Evolutionary conservation across 1,284 basidiomycete species (phyloP), one percentile per base, ranked within the genome.

Genomic region (Ustilago hordei): DNA sequence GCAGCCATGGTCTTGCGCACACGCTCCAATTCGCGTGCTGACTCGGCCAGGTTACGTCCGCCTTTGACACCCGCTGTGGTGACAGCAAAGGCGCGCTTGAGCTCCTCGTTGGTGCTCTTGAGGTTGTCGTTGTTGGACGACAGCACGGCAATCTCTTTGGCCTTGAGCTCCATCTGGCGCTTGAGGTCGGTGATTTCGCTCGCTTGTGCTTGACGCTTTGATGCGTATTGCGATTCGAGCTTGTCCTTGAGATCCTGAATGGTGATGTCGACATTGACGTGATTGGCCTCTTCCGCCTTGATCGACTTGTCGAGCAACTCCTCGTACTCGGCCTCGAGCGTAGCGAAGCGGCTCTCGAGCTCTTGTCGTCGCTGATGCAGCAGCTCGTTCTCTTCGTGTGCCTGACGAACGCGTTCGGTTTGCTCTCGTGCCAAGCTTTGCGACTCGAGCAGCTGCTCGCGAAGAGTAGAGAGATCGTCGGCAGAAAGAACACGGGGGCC

Each of bases 61-160:
- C 95, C 95, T 86, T 97, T 94, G 82, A 96, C 95, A 62, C 95
- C 95, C 69, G 95, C 94, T 64, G 95, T 95, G 32, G 96, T 96
- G 62, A 95, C 93, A 57, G 94, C 94, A 84, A 99, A 95, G 8
- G 85, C 84, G 31, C 80, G 71, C 91, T 99, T 98, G 62, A 99
- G 91, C 87, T 99, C 97, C 86, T 99, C 97, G 84, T 98, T 98
- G 78, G 97, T 93, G 82, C 93, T 93, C 89, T 96, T 95, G 82
- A 98, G 90, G 84, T 92, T 93, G 84, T 99, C 95, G 73, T 98
- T 92, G 31, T 93, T 92, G 56, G 92, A 91, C 79, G 94, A 92
- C 69, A 98, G 89, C 69, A 90, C 91, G 66, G 93, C 91, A 68
- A 95, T 91, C 87, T 99, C 98, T 79, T 92, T 93, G 58, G 89